phyloP scores from a whole-genome alignment of 129 eudicot genomes.

The Artemisia argyi region DNA sequence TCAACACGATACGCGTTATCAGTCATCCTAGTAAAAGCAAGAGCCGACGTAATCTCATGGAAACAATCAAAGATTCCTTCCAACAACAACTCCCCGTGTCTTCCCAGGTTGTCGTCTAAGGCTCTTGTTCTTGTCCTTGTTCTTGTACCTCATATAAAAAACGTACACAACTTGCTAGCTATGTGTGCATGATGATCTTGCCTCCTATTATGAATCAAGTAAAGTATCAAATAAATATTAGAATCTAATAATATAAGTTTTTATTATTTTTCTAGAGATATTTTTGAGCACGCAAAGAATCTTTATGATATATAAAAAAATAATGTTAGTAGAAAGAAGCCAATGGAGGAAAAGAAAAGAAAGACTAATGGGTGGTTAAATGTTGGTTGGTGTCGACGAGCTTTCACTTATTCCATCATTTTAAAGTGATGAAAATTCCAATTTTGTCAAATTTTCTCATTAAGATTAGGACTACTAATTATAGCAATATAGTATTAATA shows the following conservation, averaged over 20 bases:
- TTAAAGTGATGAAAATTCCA: conserved; percentile 12
- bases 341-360: conserved; percentile 5
- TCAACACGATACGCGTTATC: conserved; percentile 64
- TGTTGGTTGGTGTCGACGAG: conserved; percentile 19
- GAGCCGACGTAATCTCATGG: conserved; percentile 74
- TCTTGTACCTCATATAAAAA: conserved; percentile 35
- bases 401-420: not conserved
- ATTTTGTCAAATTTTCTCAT: too few relatives aligned
- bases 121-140: conserved; percentile 32
- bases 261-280: conserved; percentile 4
- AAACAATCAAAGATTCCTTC: conserved; percentile 75
- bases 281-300: conserved; percentile 67
- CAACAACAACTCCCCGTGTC: conserved; percentile 58
- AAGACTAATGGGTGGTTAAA: not conserved
- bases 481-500: too few relatives aligned
- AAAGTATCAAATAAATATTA: not conserved
- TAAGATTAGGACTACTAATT: too few relatives aligned
- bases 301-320: not conserved
- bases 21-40: conserved; percentile 57
- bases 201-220: not conserved
- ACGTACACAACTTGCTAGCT: conserved; percentile 17
- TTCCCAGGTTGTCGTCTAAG: conserved; percentile 76
- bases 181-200: not conserved
- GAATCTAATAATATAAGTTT: not conserved
- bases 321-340: not conserved